Evolutionary conservation across 176 grass and related monocot genomes (phyloP), one percentile per base, ranked within the genome.

Genomic region (Aegilops tauschii): DNA sequence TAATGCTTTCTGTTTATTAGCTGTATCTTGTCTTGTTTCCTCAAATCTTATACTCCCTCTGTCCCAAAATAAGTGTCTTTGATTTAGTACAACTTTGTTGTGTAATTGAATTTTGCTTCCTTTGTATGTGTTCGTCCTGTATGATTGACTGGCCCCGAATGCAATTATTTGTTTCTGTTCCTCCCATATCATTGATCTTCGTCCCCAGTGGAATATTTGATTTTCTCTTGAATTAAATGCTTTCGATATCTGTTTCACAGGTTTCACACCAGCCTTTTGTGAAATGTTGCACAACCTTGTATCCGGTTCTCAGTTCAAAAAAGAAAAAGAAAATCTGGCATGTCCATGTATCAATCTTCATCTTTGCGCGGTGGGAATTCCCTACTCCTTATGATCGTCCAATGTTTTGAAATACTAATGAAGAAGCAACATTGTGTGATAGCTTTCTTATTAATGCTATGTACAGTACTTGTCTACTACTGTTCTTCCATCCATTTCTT

Each of bases 361-460:
- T 34, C 18, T 34, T 85, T 80, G 20, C 58, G 28, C 77, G 69
- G 58, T 61, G 59, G 31, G 34, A 81, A 61, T 67, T 81, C 32
- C 36, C 70, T 81, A 59, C 68, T 73, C 67, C 32, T n/a, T 79
- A 50, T 63, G 70, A 62, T 77, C 8, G 9, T 76, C 61, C 25
- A 36, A 29, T 34, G 0, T 70, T 83, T 67, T 23, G 29, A 47
- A 29, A 45, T 61, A 81, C 69, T 85, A 21, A 47, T 30, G 61
- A 36, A 78, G 44, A 87, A 87, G 34, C 56, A 81, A 17, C 16
- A 84, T 69, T 36, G 69, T 61, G 36, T 25, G 65, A 16, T 50
- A 75, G 40, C 2, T 76, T 52, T 91, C 56, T 77, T 84, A 80
- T 91, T 84, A 61, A 49, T 80, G 59, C 44, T 47, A 12, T 90